Base-by-base conservation (phyloP, 1,139 yeast genomes). In the Yamadazyma mexicana region DNA sequence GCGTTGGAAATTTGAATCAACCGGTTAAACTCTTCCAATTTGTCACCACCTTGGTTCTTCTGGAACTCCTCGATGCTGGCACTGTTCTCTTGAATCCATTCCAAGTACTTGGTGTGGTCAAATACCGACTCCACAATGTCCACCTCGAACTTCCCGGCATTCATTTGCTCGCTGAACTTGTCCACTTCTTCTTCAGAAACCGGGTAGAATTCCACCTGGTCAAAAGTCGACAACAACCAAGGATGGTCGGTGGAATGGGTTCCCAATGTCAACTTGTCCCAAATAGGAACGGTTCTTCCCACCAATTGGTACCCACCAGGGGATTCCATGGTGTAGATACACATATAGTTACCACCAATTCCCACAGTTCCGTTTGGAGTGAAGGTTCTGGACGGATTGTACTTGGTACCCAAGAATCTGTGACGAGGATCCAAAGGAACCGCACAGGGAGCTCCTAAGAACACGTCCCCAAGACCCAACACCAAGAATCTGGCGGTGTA, bases 251-350 rank as follows among this genome's bases (percentile, higher is more conserved):
- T 55, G 5, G 83, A 72, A 50, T 83, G 88, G 16, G 70, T 65
- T 38, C 92, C 92, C 45, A 92, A 71, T 25, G 87, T 76, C 54
- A 91, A 75, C 67, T 88, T 91, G 62, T 92, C 98, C 98, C 98
- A 92, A 52, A 91, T 91, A 43, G 98, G 98, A 50, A 92, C 82
- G 4, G 98, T 92, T 60, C 98, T 80, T 42, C 98, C 98, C 47
- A 89, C 92, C 54, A 92, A 76, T 69, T 91, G 98, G 65, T 92
- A 92, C 23, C 98, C 98, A 66, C 98, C 98, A 39, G 98, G 98
- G 18, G 96, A 87, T 54, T 91, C 96, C 91, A 91, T 89, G 33
- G 98, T 89, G 65, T 92, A 92, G 52, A 92, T 91, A 71, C 98
- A 91, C 97, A 91, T 89, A 73, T 89, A 92, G 83, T 84, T 88